Evolutionary conservation across 129 eudicot species (phyloP), one percentile per base, ranked within the genome.

Genomic region (Calendula officinalis): DNA sequence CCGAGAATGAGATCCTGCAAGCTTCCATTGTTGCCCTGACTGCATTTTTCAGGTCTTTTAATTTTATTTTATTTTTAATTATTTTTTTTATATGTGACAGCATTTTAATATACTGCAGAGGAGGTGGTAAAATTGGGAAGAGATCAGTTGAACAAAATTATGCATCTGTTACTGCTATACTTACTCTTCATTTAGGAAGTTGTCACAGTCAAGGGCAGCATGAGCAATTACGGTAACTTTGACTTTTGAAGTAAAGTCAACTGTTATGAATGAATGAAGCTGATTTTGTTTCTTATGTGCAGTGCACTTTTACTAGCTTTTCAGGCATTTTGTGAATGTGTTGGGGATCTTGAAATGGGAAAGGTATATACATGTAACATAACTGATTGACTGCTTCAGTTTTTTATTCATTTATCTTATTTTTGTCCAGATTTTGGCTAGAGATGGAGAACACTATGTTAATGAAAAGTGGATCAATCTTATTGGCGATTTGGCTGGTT

Each of bases 291-390:
- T 6, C 5, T 7, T 40, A 14, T 40, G 54, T 80, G 72, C 85
- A 92, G 98, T 32, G 79, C 82, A 36, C 79, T 88, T 56, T 79
- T 83, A 17, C 77, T 83, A 65, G 96, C 98, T 17, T 92, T 88
- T 88, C 95, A 81, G 76, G 98, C 95, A 35, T 92, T 92, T 64
- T 92, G 98, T 77, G 98, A 92, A 83, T 92, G 96, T 76, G 98
- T 92, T 47, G 98, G 98, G 39, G 98, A 92, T 62, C 86, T 92
- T 60, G 98, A 92, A 63, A 92, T 92, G 95, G 98, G 98, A 70
- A 92, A 92, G 98, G 98, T 92, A 71, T 27, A 46, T 67, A 53
- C 48, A 4, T 40, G 45, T 66, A 60, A 45, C 58, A 56, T 68
- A 44, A 8, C 64, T 62, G 60, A 62, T 64, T 13, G 5, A 7